These are phyloP conservation scores for Blastobotrys ciferrii DNA, from an alignment of 1,139 yeast genomes.

Conservation along the genomic window DNA sequence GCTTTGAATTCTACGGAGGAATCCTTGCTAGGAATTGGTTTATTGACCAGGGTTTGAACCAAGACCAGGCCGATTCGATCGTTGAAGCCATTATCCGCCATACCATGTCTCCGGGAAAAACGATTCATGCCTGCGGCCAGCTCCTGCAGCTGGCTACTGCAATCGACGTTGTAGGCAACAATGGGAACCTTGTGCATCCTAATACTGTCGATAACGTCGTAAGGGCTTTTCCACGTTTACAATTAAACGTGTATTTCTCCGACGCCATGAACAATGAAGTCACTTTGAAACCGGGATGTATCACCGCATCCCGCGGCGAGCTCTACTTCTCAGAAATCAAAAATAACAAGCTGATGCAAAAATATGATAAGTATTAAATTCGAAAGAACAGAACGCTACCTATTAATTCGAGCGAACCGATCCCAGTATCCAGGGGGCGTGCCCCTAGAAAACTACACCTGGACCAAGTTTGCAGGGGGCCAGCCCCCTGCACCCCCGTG, in stretches of 20 bases:
- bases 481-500: too few species aligned
- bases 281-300: conserved; percentile 24
- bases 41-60: conserved; percentile 14
- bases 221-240: conserved; percentile 20
- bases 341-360: conserved; percentile 20
- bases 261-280: conserved; percentile 22
- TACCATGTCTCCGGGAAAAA: conserved; percentile 23
- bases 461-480: too few species aligned
- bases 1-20: conserved; percentile 28
- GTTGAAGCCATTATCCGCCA: conserved; percentile 25
- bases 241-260: conserved; percentile 26
- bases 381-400: background rate
- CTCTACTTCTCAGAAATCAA: conserved; percentile 21
- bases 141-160: conserved; percentile 26
- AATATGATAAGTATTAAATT: too few species aligned
- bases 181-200: conserved; percentile 18
- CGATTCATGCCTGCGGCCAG: conserved; percentile 22
- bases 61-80: conserved; percentile 26
- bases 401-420: too few species aligned
- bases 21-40: conserved; percentile 23
- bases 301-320: conserved; percentile 21
- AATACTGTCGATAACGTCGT: conserved; percentile 22
- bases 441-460: too few species aligned
- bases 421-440: too few species aligned
- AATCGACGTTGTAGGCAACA: conserved; percentile 24